Conservation (phyloP, 1,139 yeast genomes). For the Yamadazyma buinensis region DNA sequence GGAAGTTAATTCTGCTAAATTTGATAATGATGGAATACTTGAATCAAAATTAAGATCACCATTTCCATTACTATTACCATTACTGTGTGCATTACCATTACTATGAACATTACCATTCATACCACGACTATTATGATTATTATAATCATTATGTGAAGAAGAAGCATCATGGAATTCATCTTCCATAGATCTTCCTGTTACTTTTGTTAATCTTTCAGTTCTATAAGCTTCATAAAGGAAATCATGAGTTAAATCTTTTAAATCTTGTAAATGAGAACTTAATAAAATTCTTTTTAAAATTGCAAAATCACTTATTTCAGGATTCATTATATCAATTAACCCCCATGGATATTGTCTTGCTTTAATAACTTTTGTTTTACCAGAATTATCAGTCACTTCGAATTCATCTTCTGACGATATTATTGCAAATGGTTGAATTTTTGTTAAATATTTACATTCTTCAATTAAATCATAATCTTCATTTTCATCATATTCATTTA, state of each 20-base stretch:
- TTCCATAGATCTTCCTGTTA: slow-evolving; percentile 29
- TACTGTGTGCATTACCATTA: too few species aligned
- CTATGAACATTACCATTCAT: too few species aligned
- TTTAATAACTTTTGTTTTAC: slow-evolving; percentile 51
- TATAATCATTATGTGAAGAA: slow-evolving; percentile 10
- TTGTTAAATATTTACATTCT: slow-evolving; percentile 73
- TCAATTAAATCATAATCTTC: slow-evolving; percentile 75
- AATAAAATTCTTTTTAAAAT: slow-evolving; percentile 76
- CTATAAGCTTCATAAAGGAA: slow-evolving; percentile 88
- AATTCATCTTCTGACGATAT: slow-evolving; percentile 64
- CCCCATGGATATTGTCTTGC: slow-evolving; percentile 98
- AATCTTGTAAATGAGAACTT: slow-evolving; percentile 90
- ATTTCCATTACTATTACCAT: too few species aligned
- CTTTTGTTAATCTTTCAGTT: slow-evolving; percentile 70
- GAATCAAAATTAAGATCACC: slow-evolving; percentile 8
- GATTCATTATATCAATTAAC: slow-evolving; percentile 74
- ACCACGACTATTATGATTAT: too few species aligned
- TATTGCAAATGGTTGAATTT: slow-evolving; percentile 81
- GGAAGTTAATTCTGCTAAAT: slow-evolving; percentile 55
- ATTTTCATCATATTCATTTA: slow-evolving; percentile 47
- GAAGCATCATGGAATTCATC: slow-evolving; percentile 31
- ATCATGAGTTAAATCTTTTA: slow-evolving; percentile 91
- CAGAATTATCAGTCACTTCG: slow-evolving; percentile 54
- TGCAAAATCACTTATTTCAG: slow-evolving; percentile 80
- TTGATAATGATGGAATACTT: slow-evolving; percentile 57